Conservation (phyloP, 768 basidiomycete species). For the Trametes cinnabarina region DNA sequence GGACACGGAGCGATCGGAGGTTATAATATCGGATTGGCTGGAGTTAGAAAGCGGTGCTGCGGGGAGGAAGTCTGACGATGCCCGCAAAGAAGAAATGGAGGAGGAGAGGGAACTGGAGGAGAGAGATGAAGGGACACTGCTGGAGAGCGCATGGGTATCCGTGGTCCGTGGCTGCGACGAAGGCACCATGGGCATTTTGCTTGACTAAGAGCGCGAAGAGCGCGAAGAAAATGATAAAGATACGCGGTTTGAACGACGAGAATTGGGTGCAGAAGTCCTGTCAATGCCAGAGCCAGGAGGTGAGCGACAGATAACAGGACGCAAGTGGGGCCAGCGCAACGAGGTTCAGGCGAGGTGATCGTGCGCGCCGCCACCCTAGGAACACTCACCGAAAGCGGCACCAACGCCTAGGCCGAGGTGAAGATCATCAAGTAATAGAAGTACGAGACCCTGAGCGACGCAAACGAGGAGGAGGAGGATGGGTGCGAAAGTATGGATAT, state of each 20-base stretch:
- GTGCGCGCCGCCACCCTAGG: constrained; percentile 12
- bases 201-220: constrained; percentile 16
- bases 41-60: constrained; percentile 34
- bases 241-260: constrained; percentile 12
- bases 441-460: constrained; percentile 1
- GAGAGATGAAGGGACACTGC: constrained; percentile 35
- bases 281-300: constrained; percentile 18
- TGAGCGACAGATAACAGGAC: constrained; percentile 18
- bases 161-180: constrained; percentile 21
- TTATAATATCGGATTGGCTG: constrained; percentile 41
- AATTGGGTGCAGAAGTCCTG: constrained; percentile 15
- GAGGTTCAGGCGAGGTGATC: constrained; percentile 23
- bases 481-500: neutral
- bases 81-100: constrained; percentile 45
- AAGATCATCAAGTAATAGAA: constrained; percentile 14
- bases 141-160: constrained; percentile 21
- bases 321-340: constrained; percentile 24
- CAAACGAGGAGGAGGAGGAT: neutral
- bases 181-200: constrained; percentile 16
- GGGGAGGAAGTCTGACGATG: constrained; percentile 40
- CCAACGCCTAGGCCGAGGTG: constrained; percentile 12
- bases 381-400: constrained; percentile 13
- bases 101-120: constrained; percentile 42
- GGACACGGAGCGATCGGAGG: constrained; percentile 42
- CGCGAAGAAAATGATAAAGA: constrained; percentile 21